Conservation (phyloP, 1,284 basidiomycete genomes). For the Cystobasidiaceae sp. region DNA sequence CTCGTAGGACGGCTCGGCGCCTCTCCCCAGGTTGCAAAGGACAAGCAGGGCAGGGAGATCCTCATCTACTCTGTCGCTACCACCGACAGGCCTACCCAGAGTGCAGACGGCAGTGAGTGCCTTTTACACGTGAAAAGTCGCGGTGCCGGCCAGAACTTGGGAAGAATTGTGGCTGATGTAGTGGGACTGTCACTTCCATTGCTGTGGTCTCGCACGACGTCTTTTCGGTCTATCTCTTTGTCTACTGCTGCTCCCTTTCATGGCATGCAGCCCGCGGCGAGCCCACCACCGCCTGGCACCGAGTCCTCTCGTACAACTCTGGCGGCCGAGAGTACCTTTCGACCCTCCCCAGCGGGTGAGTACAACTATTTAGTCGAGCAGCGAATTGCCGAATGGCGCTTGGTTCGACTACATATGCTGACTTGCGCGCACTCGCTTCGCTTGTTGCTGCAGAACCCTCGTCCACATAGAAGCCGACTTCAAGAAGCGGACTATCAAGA, state of each 20-base stretch:
- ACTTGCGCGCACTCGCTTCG: background rate
- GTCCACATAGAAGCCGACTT: conserved; percentile 41
- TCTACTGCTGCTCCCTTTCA: background rate
- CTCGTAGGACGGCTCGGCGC: conserved; percentile 66
- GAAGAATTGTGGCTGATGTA: background rate
- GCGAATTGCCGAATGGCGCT: background rate
- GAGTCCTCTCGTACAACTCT: conserved; percentile 63
- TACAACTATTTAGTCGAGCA: too few species aligned
- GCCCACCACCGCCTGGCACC: conserved; percentile 63
- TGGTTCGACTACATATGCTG: background rate
- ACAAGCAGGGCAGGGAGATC: conserved; percentile 67
- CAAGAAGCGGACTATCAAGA: conserved; percentile 31
- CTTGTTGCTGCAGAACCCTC: conserved; percentile 31
- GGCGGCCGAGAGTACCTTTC: conserved; percentile 58
- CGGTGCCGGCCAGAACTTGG: too few species aligned
- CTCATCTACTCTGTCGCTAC: conserved; percentile 42
- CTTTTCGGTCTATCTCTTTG: background rate
- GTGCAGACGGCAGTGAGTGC: conserved; percentile 46
- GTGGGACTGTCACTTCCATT: background rate
- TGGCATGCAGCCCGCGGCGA: conserved; percentile 56
- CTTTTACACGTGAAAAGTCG: conserved; percentile 47
- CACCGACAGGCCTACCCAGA: conserved; percentile 33
- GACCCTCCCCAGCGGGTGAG: conserved; percentile 58
- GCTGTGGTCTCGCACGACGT: too few species aligned
- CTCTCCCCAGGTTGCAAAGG: conserved; percentile 63